Evolutionary conservation across 2,329 filamentous ascomycete genomes (phyloP).

Genomic region (Ploettnerulaceae sp.): DNA sequence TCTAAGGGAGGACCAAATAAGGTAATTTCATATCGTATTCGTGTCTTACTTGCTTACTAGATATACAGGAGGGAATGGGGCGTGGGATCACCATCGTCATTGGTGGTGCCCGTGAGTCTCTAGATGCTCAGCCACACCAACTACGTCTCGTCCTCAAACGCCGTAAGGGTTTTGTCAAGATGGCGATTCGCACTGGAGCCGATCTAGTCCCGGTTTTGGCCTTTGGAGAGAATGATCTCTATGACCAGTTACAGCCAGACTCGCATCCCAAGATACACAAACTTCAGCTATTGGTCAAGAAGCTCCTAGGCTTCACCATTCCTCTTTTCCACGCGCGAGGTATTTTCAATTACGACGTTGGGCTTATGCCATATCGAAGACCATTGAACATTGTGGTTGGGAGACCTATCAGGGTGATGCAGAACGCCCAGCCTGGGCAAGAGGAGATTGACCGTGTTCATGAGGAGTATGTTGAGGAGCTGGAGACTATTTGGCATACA

Average conservation of each 20-base stretch:
- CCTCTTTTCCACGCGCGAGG: conserved; percentile 86
- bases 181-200: conserved; percentile 86
- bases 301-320: conserved; percentile 84
- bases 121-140: conserved; percentile 76
- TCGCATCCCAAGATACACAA: conserved; percentile 75
- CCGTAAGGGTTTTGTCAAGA: conserved; percentile 89
- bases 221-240: conserved; percentile 95
- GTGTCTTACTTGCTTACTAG: conserved; percentile 1
- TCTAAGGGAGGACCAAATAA: conserved; percentile 70
- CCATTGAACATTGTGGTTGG: conserved; percentile 89
- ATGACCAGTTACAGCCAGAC: conserved; percentile 78
- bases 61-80: conserved; percentile 68
- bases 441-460: conserved; percentile 79
- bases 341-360: conserved; percentile 97
- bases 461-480: conserved; percentile 68
- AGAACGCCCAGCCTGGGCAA: conserved; percentile 59
- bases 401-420: conserved; percentile 66
- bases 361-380: conserved; percentile 86
- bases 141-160: conserved; percentile 74
- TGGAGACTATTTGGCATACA: conserved; percentile 67
- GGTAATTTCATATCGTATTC: conserved; percentile 19
- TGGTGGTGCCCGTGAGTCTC: conserved; percentile 85
- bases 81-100: conserved; percentile 96
- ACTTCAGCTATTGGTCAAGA: conserved; percentile 79
- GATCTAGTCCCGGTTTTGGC: conserved; percentile 88